These are phyloP conservation scores for Agaricus subrufescens DNA, from an alignment of 768 basidiomycete species.

Conservation along the genomic window DNA sequence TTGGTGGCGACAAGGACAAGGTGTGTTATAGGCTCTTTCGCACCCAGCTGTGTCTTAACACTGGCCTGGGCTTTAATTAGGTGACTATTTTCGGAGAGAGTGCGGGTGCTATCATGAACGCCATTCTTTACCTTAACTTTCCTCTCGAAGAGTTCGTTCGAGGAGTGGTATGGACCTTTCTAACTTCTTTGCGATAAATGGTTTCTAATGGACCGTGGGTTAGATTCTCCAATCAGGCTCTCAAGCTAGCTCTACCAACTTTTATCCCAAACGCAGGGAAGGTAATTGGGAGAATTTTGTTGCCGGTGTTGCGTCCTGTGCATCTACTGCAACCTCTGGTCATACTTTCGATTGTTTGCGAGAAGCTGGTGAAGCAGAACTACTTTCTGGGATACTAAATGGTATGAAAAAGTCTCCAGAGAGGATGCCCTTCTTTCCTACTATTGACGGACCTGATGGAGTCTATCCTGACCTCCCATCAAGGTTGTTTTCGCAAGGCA, in stretches of 20 bases:
- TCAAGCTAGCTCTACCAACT: conserved; percentile 28
- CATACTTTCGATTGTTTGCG: conserved; percentile 32
- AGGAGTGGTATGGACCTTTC: conserved; percentile 20
- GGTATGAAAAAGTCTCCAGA: conserved; percentile 14
- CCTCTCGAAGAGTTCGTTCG: conserved; percentile 26
- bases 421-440: conserved; percentile 27
- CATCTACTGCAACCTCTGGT: conserved; percentile 16
- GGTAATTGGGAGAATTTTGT: conserved; percentile 36
- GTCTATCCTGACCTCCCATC: conserved; percentile 36
- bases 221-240: conserved; percentile 40
- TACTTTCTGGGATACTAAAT: conserved; percentile 16
- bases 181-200: not conserved
- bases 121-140: conserved; percentile 33
- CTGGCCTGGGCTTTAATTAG: conserved; percentile 13
- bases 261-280: conserved; percentile 24
- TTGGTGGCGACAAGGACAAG: conserved; percentile 49
- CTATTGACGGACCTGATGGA: conserved; percentile 36
- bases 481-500: conserved; percentile 19
- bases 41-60: too few species aligned
- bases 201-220: not conserved
- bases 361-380: conserved; percentile 18
- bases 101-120: conserved; percentile 46
- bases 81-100: conserved; percentile 54
- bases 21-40: conserved; percentile 3
- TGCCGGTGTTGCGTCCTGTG: conserved; percentile 28